Evolutionary conservation across 441 rosid species (phyloP).

Genomic region (Hura crepitans): DNA sequence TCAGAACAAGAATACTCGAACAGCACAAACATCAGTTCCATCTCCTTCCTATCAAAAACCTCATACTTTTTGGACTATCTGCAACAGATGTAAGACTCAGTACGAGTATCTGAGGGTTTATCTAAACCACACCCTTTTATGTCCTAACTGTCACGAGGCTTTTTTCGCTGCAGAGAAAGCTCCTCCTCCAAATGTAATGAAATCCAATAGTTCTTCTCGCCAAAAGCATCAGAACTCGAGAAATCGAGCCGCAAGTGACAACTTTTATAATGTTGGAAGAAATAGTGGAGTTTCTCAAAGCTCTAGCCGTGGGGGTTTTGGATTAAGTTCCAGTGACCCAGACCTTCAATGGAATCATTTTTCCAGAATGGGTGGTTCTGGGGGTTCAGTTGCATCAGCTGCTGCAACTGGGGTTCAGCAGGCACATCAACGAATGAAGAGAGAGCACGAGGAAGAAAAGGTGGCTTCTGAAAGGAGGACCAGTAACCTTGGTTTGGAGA

Average conservation of each 20-base stretch:
- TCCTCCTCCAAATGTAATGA: slow-evolving; percentile 49
- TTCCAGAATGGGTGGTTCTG: slow-evolving; percentile 35
- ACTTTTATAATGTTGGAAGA: slow-evolving; percentile 29
- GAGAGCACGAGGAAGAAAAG: slow-evolving; percentile 49
- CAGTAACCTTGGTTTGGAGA: slow-evolving; percentile 23
- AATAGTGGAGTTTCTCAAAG: slow-evolving; percentile 22
- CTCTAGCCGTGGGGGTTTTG: slow-evolving; percentile 17
- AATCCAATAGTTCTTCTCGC: slow-evolving; percentile 34
- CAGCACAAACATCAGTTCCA: slow-evolving; percentile 23
- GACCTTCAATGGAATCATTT: slow-evolving; percentile 36
- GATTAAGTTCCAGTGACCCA: slow-evolving; percentile 26
- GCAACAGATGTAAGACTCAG: slow-evolving; percentile 66
- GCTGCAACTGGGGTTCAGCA: slow-evolving; percentile 42
- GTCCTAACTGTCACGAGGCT: slow-evolving; percentile 67
- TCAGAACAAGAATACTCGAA: slow-evolving; percentile 24
- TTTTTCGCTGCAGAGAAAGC: slow-evolving; percentile 64
- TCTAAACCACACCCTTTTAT: slow-evolving; percentile 67
- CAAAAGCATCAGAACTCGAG: slow-evolving; percentile 47
- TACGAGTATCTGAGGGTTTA: slow-evolving; percentile 74
- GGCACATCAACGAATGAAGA: slow-evolving; percentile 43
- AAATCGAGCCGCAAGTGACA: slow-evolving; percentile 34
- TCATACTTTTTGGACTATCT: slow-evolving; percentile 85
- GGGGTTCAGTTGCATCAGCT: slow-evolving; percentile 24
- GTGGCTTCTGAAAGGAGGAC: slow-evolving; percentile 31
- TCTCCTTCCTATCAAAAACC: slow-evolving; percentile 35